Evolutionary conservation across 164 flowering plant species (phyloP), one percentile per base, ranked within the genome.

Genomic region (Nelumbo lutea): DNA sequence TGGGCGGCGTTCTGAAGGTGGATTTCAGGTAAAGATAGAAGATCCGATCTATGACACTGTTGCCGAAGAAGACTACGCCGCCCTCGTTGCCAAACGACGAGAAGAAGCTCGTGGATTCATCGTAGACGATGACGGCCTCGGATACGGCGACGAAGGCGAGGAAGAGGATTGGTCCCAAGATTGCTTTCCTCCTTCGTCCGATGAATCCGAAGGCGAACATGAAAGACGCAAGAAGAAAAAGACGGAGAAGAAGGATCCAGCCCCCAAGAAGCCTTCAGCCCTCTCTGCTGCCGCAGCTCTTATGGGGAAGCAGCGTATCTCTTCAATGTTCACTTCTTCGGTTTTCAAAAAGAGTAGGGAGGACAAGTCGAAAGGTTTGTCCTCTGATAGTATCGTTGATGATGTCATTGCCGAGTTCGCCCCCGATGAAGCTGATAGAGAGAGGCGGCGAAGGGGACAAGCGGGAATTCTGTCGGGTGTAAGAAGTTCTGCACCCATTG

Each of bases 341-440:
- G 84, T 81, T 44, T 93, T 90, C 65, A 87, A 80, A 76, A 95
- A 85, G 72, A 77, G 72, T 56, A 78, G 66, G 53, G 87, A 83
- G 13, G 89, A 86, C 64, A 84, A 76, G 73, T 69, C 59, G 0
- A 86, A 78, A 75, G 78, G 79, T 39, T 58, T 72, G 45, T 72
- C 73, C 9, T 76, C 79, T 51, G 97, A 93, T 70, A 87, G 88
- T 59, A 79, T 96, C 64, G 84, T 96, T 11, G 97, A 93, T 71
- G 95, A 96, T 81, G 93, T 91, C 5, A 81, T 96, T 70, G 95
- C 95, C 0, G 96, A 96, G 75, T 86, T 91, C 70, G 93, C 93
- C 0, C 97, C 98, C 0, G 93, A 91, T 74, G 98, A 96, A 63
- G 76, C 74, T 3, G 99, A 96, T 79, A 82, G 96, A 64, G 87